Percentiles rank a stretch among this genome's conserved stretches.
These are phyloP conservation scores for Sarocladium strictum DNA, from an alignment of 2,329 filamentous ascomycete species.

Conservation along the genomic window DNA sequence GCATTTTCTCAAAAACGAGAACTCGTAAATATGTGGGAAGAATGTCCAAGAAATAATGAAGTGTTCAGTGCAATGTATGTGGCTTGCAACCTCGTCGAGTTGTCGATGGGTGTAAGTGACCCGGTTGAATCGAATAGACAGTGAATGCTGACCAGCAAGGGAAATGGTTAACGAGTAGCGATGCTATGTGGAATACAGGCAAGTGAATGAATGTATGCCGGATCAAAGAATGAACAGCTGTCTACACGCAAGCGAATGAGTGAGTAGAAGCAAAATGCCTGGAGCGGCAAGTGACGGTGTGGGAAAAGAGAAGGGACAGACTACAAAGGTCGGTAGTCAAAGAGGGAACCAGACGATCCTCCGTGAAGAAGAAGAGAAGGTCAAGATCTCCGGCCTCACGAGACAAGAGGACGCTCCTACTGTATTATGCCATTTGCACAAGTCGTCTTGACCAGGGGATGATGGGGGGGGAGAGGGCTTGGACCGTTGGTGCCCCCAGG, in stretches of 20 bases:
- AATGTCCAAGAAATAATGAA: too few species aligned
- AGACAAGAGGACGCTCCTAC: not conserved
- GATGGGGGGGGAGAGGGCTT: not conserved
- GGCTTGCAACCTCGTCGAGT: too few species aligned
- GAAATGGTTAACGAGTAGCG: not conserved
- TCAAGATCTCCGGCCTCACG: not conserved
- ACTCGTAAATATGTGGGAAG: not conserved
- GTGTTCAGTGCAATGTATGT: too few species aligned
- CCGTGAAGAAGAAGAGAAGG: not conserved
- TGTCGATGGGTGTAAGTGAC: not conserved
- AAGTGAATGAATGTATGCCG: not conserved
- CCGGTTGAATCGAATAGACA: not conserved
- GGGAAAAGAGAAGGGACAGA: not conserved
- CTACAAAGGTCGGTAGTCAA: not conserved
- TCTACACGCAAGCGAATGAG: constrained; percentile 6
- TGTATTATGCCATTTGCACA: not conserved
- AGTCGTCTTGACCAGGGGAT: not conserved
- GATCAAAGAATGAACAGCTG: constrained; percentile 1
- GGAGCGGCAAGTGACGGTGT: not conserved
- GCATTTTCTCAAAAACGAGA: not conserved
- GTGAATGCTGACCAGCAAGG: not conserved
- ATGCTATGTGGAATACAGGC: not conserved
- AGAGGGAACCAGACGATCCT: constrained; percentile 1
- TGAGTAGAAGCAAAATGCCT: not conserved
- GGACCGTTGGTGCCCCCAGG: not conserved